Evolutionary conservation across 768 basidiomycete species (phyloP), one percentile per base, ranked within the genome.

Genomic region (Solioccasus polychromus): DNA sequence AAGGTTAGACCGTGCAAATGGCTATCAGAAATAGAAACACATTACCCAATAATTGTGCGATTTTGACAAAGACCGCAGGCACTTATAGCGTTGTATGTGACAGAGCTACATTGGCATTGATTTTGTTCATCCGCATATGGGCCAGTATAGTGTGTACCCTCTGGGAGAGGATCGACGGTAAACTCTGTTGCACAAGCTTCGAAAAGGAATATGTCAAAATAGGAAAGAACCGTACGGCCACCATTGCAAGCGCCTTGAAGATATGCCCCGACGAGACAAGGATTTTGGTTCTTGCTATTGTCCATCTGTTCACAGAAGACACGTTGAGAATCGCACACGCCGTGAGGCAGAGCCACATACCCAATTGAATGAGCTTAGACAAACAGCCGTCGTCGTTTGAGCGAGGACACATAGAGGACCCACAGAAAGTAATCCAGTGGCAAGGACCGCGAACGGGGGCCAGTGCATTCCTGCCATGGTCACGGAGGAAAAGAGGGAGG

Each of bases 11-110:
- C 8, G 22, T 25, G 37, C 5, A 11, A 42, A 23, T 2, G 17
- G 12, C 3, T 0, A 17, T 41, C 36, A 4, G 24, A 4, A 10
- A 22, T 8, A 24, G 24, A 14, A 25, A 28, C 11, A 29, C 50
- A 63, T 42, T 52, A 73, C 75, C 48, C 53, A 20, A 73, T 47
- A 49, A 65, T 70, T 2, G 62, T 65, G 23, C 66, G 61, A 26
- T 70, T 71, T 57, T 83, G 82, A 56, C 82, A 83, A 28, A 70
- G 57, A 19, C 71, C 78, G 60, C 82, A 83, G 11, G 82, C 81
- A 45, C 73, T 76, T 51, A 82, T 67, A 20, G 78, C 48, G 11
- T 72, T 76, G 51, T 82, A 83, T 4, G 72, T 71, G 23, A 81
- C 74, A 7, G 78, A 73, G 55, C 69, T 82, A 54, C 82, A 83